Conservation (phyloP, 805 yeast genomes). For the Hanseniaspora jakobsenii region DNA sequence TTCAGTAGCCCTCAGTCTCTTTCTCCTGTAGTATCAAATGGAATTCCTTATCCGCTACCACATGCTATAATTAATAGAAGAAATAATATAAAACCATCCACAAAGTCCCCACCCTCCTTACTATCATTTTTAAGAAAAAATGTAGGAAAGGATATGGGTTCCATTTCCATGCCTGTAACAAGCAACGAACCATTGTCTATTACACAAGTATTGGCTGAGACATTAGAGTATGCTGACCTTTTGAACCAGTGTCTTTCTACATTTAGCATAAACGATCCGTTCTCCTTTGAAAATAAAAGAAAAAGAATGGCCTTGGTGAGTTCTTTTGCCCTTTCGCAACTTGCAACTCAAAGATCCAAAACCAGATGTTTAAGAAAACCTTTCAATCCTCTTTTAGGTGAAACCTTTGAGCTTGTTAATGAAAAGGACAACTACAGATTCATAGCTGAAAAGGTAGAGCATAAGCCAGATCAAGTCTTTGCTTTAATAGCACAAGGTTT, state of each 20-base stretch:
- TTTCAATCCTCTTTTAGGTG: constrained; percentile 88
- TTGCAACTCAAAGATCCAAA: constrained; percentile 61
- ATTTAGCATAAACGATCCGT: not conserved
- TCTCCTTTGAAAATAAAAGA: constrained; percentile 35
- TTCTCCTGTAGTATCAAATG: not conserved
- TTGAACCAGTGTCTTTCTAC: constrained; percentile 34
- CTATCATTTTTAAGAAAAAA: constrained; percentile 72
- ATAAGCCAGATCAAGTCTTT: constrained; percentile 67
- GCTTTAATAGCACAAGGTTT: constrained; percentile 58
- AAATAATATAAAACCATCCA: constrained; percentile 44
- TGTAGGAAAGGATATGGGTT: constrained; percentile 79
- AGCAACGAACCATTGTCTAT: constrained; percentile 84
- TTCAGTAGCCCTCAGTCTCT: no score
- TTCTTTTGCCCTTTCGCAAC: constrained; percentile 64
- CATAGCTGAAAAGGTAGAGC: constrained; percentile 75
- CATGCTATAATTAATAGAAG: constrained; percentile 39
- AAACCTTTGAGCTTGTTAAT: constrained; percentile 78
- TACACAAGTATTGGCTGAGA: constrained; percentile 67
- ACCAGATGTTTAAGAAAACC: constrained; percentile 77
- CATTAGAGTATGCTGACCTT: constrained; percentile 61
- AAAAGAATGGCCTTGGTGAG: constrained; percentile 56
- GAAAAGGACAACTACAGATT: constrained; percentile 69
- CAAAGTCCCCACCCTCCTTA: constrained; percentile 67
- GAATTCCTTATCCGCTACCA: constrained; percentile 51
- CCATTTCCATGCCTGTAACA: constrained; percentile 87